phyloP scores from a whole-genome alignment of 805 yeast species.

The Lachancea kluyveri region DNA sequence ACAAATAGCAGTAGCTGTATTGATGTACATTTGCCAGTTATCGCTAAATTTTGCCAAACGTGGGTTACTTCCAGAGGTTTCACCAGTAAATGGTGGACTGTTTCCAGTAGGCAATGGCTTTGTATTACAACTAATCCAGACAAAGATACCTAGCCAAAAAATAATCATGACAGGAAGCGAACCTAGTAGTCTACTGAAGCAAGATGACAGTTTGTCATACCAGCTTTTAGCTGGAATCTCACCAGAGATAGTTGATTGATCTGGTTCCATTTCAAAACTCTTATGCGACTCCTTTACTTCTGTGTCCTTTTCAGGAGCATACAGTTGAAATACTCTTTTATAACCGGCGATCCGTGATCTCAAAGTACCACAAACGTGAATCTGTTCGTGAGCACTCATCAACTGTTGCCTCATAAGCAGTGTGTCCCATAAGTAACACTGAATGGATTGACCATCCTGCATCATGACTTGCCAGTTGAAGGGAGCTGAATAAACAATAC shows the following conservation, averaged over 20 bases:
- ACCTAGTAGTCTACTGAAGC: constrained; percentile 26
- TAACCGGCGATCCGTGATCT: constrained; percentile 28
- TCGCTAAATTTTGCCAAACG: constrained; percentile 26
- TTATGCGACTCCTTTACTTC: constrained; percentile 1
- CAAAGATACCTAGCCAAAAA: constrained; percentile 35
- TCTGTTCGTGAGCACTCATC: constrained; percentile 23
- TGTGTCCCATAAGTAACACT: constrained; percentile 36
- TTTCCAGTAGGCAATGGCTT: constrained; percentile 24
- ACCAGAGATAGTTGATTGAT: constrained; percentile 7
- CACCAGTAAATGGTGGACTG: constrained; percentile 23
- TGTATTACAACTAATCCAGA: constrained; percentile 36
- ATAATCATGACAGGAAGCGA: constrained; percentile 28
- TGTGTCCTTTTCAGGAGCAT: not conserved
- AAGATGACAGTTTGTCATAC: constrained; percentile 32
- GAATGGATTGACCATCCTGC: constrained; percentile 38
- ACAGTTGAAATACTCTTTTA: constrained; percentile 10
- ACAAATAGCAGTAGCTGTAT: constrained; percentile 37
- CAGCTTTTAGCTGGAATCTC: constrained; percentile 24
- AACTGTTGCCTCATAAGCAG: constrained; percentile 37
- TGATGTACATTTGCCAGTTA: constrained; percentile 37
- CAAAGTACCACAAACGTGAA: constrained; percentile 22
- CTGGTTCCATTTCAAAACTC: not conserved
- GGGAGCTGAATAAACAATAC: constrained; percentile 28
- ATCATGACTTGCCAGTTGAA: constrained; percentile 36
- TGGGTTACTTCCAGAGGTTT: constrained; percentile 20